phyloP scores from a whole-genome alignment of 495 filamentous ascomycete species.

The Opeltia flavorubescens region DNA sequence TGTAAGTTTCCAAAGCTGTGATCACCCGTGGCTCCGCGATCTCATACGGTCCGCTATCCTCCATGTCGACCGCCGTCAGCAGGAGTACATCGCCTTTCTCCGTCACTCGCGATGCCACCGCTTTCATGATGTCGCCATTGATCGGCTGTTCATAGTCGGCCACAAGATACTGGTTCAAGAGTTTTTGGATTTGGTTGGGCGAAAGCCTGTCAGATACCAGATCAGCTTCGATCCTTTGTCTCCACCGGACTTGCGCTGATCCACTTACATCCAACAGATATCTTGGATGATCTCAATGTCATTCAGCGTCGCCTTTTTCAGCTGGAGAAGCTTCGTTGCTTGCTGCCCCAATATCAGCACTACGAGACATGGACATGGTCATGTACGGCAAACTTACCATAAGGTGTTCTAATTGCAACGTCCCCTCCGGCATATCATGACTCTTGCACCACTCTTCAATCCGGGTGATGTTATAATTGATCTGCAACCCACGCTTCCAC shows the following conservation, averaged over 20 bases:
- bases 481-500: constrained; percentile 98
- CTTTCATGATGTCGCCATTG: constrained; percentile 99
- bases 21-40: constrained; percentile 95
- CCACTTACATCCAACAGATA: constrained; percentile 95
- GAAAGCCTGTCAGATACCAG: constrained; percentile 51
- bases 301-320: constrained; percentile 98
- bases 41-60: constrained; percentile 98
- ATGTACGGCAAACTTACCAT: constrained; percentile 48
- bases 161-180: constrained; percentile 96
- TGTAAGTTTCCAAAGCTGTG: constrained; percentile 94
- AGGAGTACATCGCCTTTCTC: constrained; percentile 97
- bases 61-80: constrained; percentile 91
- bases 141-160: constrained; percentile 99
- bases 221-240: not conserved
- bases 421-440: constrained; percentile 98
- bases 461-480: constrained; percentile 99
- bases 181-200: constrained; percentile 97
- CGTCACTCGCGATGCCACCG: constrained; percentile 89
- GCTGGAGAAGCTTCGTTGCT: constrained; percentile 94
- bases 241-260: not conserved
- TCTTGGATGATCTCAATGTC: constrained; percentile 99
- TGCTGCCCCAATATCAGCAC: constrained; percentile 44
- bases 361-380: not conserved
- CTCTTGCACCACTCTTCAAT: constrained; percentile 99
- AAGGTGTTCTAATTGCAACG: constrained; percentile 91